Base-by-base conservation (phyloP, 2,329 filamentous ascomycete genomes). In the Penicillium sp. region DNA sequence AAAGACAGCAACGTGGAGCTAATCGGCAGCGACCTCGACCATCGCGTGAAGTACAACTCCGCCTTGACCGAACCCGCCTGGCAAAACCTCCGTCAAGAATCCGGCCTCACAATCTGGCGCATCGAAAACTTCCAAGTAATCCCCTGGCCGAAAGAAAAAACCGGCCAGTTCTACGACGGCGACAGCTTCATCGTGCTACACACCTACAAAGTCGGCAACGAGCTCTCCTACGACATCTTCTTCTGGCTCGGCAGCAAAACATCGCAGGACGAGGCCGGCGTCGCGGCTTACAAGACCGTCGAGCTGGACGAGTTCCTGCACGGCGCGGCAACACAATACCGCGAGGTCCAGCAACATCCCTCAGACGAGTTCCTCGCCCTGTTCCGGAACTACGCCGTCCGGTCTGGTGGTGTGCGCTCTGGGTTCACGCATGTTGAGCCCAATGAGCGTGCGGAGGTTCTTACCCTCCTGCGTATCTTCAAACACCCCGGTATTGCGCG, bases 171-270 rank as follows among this genome's bases (percentile, higher is more conserved):
- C 69, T 82, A 83, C 70, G 83, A 88, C 47, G 86, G 86, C 31
- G 86, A 89, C 69, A 88, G 85, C 72, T 89, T 85, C 67, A 86
- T 89, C 56, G 74, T 89, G 4, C 76, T 89, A 45, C 76, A 85
- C 68, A 84, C 85, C 5, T 82, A 82, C 70, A 80, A 81, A 63
- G 67, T 84, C 32, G 79, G 76, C 40, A 63, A 80, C 56, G 79
- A 76, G 62, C 74, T 87, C 5, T 76, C 74, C 40, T 85, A 89
- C 63, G 85, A 88, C 48, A 81, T 89, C 65, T 89, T 86, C 77
- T 89, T 89, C 75, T 89, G 85, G 86, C 79, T 89, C 1, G 86
- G 86, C 5, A 77, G 72, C 50, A 82, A 87, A 66, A 89, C 85
- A 0, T 81, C 83, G 2, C 85, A 88, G 73, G 86, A 89, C 61